Percentiles rank a stretch among this genome's conserved stretches.
phyloP scores from a whole-genome alignment of 208 protist genomes.

The Acanthamoeba rhysodes region DNA sequence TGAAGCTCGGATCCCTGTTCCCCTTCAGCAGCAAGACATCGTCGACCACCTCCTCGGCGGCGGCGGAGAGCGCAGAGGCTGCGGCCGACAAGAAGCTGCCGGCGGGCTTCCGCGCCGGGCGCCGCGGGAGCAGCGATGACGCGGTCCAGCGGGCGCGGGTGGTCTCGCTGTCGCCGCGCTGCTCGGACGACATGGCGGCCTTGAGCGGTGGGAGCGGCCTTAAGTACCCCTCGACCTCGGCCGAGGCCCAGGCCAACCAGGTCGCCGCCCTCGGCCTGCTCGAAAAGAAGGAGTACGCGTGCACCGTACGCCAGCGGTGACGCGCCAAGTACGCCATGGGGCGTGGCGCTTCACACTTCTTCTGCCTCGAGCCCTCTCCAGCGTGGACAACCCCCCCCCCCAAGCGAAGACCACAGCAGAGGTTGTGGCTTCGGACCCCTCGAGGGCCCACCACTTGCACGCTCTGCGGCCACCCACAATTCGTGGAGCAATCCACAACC shows the following conservation, averaged over 20 bases:
- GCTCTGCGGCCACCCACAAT: too few relatives aligned
- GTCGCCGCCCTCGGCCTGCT: not conserved
- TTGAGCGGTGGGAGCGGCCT: too few relatives aligned
- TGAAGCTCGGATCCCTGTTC: not conserved
- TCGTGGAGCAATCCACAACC: too few relatives aligned
- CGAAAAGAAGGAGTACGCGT: not conserved
- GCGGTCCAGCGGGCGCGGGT: not conserved
- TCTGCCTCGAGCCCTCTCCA: too few relatives aligned
- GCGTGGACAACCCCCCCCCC: too few relatives aligned
- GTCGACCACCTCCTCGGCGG: too few relatives aligned
- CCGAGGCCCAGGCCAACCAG: conserved; percentile 14
- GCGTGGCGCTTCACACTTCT: too few relatives aligned
- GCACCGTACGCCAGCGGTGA: not conserved
- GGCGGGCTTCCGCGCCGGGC: not conserved
- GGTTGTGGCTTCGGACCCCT: too few relatives aligned
- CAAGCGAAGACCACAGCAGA: too few relatives aligned
- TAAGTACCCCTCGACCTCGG: not conserved
- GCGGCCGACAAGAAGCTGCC: not conserved
- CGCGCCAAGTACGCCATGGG: too few relatives aligned
- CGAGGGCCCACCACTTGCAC: too few relatives aligned
- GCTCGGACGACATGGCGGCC: not conserved
- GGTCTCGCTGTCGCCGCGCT: not conserved
- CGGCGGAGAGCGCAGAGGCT: not conserved
- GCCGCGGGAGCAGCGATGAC: not conserved
- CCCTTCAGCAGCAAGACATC: not conserved